A percentile compares a stretch with the other conserved stretches of the same genome.
Evolutionary conservation across 495 filamentous ascomycete species (phyloP).

Genomic region (Trichoderma erinaceum): DNA sequence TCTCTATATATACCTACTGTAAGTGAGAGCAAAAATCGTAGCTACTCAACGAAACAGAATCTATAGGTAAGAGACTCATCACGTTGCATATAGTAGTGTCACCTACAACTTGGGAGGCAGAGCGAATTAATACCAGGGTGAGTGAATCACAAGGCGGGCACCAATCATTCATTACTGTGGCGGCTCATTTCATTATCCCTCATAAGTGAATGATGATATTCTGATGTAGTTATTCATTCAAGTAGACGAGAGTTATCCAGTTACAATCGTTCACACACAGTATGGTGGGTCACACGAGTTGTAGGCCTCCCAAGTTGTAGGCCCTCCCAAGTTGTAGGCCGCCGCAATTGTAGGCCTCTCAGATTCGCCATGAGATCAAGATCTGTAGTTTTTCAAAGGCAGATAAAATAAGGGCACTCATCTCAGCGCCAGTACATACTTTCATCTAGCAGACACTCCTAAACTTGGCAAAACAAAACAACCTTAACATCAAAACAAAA

Average conservation of each 20-base stretch:
- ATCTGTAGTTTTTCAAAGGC: neutral
- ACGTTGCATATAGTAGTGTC: no score
- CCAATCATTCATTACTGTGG: neutral
- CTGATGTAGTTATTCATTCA: neutral
- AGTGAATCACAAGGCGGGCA: neutral
- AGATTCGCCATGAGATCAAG: neutral
- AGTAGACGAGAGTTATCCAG: neutral
- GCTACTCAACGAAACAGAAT: neutral
- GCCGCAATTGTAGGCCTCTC: no score
- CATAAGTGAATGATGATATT: neutral
- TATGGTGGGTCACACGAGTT: no score
- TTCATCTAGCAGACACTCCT: neutral
- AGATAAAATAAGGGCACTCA: neutral
- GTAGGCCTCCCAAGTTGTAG: no score
- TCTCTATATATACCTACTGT: neutral
- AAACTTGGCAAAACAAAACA: neutral
- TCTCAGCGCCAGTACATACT: neutral
- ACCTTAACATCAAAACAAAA: neutral
- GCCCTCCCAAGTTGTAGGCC: no score
- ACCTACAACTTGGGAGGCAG: no score
- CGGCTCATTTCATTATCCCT: neutral
- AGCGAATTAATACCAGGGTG: neutral
- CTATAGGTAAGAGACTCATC: no score
- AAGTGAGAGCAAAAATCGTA: neutral
- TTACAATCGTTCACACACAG: neutral